phyloP scores from a whole-genome alignment of 192 early-diverging fungal genomes.

The Coemansia sp. region DNA sequence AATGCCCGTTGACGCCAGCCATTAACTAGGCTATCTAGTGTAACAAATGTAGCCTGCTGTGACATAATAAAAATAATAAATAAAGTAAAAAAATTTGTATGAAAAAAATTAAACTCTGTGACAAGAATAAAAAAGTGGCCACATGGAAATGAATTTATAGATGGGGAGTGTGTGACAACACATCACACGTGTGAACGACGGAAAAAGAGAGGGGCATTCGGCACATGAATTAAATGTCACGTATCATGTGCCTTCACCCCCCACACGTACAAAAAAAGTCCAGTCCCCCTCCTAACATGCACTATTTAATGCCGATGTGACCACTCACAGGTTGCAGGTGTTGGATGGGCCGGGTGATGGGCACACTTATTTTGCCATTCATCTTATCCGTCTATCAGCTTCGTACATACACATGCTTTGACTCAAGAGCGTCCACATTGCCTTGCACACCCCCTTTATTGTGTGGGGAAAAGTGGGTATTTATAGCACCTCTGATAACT shows the following conservation, averaged over 20 bases:
- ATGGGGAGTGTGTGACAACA: not conserved
- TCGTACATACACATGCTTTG: not conserved
- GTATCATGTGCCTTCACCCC: not conserved
- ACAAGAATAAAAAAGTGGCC: not conserved
- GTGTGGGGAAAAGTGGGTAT: not conserved
- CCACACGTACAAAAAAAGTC: constrained; percentile 3
- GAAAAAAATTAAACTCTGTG: not conserved
- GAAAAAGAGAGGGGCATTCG: not conserved
- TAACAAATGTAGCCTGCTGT: constrained; percentile 52
- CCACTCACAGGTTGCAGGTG: not conserved
- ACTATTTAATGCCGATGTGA: not conserved
- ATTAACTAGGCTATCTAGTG: constrained; percentile 48
- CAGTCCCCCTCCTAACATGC: not conserved
- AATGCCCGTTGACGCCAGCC: constrained; percentile 49
- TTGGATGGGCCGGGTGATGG: not conserved
- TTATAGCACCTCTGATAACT: not conserved
- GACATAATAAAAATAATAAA: constrained; percentile 13
- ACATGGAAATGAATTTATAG: not conserved
- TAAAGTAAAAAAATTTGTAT: not conserved
- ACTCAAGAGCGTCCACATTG: not conserved
- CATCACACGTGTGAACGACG: not conserved
- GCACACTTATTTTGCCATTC: not conserved
- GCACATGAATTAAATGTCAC: constrained; percentile 3
- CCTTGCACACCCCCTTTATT: not conserved
- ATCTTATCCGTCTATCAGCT: not conserved